Base-by-base conservation (phyloP, 257 asterid species). In the Asclepias syriaca region DNA sequence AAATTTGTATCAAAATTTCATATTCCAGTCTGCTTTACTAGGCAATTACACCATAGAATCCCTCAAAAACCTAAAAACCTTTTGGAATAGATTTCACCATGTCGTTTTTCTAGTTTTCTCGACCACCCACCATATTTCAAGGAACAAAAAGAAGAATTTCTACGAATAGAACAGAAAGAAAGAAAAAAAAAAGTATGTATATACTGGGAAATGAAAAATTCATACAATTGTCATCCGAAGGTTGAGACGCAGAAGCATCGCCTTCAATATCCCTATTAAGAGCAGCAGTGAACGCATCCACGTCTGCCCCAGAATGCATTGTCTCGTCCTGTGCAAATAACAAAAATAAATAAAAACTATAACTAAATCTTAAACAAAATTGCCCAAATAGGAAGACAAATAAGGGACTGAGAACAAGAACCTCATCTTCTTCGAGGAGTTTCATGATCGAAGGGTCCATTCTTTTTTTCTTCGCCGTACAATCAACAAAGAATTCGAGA, bases 221-320 rank as follows among this genome's bases (percentile, higher is more conserved):
- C 53, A 61, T 82, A 88, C 96, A 84, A 53, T 72, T 79, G 19
- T 81, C 82, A 81, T 88, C 92, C 27, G 87, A 80, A 4, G 85
- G 88, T 78, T 80, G 89, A 48, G 90, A 73, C 32, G 79, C 43
- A 34, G 95, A 83, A 75, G 78, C 66, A 79, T 85, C 82, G 75
- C 97, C 96, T 83, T 92, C 97, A 64, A 94, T 91, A 73, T 91
- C 96, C 84, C 96, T 89, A 77, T 91, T 89, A 46, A 94, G 85
- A 79, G 91, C 96, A 61, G 97, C 97, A 0, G 97, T 85, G 80
- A 91, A 91, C 15, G 98, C 97, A 73, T 94, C 96, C 85, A 94
- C 96, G 71, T 91, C 98, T 3, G 96, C 97, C 73, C 97, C 97
- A 22, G 96, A 94, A 89, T 94, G 97, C 96, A 91, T 80, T 22